Conservation (phyloP, 495 filamentous ascomycete species). For the Aspergillus nanangensis region DNA sequence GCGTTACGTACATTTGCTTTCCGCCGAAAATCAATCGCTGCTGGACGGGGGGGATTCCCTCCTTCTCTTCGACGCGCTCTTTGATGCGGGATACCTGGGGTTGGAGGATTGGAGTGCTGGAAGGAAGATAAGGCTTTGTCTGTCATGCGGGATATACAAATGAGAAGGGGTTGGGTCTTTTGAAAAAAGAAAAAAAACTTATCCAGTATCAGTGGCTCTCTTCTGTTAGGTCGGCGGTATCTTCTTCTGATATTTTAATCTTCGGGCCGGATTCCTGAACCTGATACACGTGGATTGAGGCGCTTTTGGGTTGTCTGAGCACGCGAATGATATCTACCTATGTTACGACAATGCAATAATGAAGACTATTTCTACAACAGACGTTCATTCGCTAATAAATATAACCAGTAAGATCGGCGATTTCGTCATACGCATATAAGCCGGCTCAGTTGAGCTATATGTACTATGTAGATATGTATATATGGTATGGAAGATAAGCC, state of each 20-base stretch:
- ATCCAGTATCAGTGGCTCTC: too few relatives aligned
- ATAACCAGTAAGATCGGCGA: not conserved
- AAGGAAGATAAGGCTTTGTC: too few relatives aligned
- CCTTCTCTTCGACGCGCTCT: slow-evolving; percentile 97
- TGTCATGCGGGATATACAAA: too few relatives aligned
- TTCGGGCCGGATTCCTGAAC: slow-evolving; percentile 4
- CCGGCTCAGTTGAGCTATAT: too few relatives aligned
- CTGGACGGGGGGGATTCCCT: slow-evolving; percentile 96
- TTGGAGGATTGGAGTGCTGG: too few relatives aligned
- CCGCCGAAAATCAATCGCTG: slow-evolving; percentile 94
- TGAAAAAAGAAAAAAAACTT: too few relatives aligned
- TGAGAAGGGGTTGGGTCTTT: too few relatives aligned
- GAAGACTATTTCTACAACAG: not conserved
- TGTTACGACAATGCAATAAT: slow-evolving; percentile 14
- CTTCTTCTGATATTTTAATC: too few relatives aligned
- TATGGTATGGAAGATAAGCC: too few relatives aligned
- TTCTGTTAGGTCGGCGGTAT: too few relatives aligned
- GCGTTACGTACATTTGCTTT: slow-evolving; percentile 95
- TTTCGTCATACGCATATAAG: not conserved
- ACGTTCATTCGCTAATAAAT: not conserved
- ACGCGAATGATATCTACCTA: not conserved
- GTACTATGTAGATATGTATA: too few relatives aligned
- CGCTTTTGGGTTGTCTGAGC: not conserved
- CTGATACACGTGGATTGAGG: not conserved
- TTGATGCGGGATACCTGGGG: slow-evolving; percentile 94